Evolutionary conservation across 306 rosid species (phyloP).

Genomic region (Abrus pulchellus): DNA sequence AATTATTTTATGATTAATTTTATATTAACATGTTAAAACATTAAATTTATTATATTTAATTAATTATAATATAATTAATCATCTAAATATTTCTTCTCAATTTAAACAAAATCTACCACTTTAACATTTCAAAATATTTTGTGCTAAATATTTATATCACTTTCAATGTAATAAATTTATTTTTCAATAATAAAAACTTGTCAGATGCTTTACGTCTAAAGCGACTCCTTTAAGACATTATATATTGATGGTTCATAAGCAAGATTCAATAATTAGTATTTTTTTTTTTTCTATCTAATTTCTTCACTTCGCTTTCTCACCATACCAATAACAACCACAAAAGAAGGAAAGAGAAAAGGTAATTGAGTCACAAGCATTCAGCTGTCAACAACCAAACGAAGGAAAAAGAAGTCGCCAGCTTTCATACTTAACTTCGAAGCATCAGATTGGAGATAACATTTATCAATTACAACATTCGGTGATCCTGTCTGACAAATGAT

Average conservation of each 20-base stretch:
- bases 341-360: neutral
- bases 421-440: neutral
- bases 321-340: neutral
- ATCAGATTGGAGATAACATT: neutral
- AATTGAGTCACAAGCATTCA: neutral
- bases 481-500: neutral
- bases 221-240: neutral
- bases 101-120: no score
- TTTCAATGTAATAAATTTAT: no score
- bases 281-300: neutral
- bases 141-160: no score
- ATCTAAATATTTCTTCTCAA: no score
- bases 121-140: no score
- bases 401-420: neutral
- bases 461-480: constrained; percentile 10
- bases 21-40: no score
- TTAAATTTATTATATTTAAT: no score
- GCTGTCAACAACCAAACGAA: neutral
- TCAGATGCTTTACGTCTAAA: neutral
- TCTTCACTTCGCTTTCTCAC: neutral
- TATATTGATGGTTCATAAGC: neutral
- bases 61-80: no score
- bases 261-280: neutral
- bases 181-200: no score
- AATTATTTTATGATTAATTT: no score